These are phyloP conservation scores for Stemphylium beticola DNA, from an alignment of 2,329 filamentous ascomycete genomes.

Conservation along the genomic window DNA sequence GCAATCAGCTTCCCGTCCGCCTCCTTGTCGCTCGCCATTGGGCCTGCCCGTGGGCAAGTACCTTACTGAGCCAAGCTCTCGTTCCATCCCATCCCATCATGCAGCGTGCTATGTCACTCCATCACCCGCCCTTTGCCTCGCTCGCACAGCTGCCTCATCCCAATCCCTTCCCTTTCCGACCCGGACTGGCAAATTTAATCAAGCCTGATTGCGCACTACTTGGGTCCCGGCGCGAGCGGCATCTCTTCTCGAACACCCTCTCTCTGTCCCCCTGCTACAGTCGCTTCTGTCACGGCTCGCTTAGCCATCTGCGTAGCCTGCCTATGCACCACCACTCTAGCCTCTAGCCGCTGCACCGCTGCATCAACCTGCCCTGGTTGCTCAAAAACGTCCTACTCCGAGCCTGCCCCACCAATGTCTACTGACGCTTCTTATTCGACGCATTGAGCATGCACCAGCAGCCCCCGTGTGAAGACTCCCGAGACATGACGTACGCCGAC, in stretches of 20 bases:
- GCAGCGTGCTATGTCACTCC: conserved; percentile 16
- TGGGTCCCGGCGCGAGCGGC: conserved; percentile 18
- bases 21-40: conserved; percentile 9
- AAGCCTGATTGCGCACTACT: conserved; percentile 28
- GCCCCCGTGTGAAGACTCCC: neutral
- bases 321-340: conserved; percentile 6
- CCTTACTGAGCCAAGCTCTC: conserved; percentile 12
- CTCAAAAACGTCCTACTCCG: neutral
- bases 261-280: conserved; percentile 11
- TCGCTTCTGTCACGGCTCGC: conserved; percentile 1
- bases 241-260: conserved; percentile 12
- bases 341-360: conserved; percentile 5
- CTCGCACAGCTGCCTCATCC: conserved; percentile 4
- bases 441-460: neutral
- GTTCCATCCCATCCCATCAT: conserved; percentile 6
- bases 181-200: conserved; percentile 15
- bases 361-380: conserved; percentile 1
- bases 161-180: conserved; percentile 17
- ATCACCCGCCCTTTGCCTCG: conserved; percentile 9
- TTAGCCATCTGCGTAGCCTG: conserved; percentile 1
- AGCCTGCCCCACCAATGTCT: neutral
- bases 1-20: conserved; percentile 24
- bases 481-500: conserved; percentile 3
- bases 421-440: no score
- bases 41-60: conserved; percentile 9